Conservation (phyloP, 306 rosid genomes). For the Morella rubra region DNA sequence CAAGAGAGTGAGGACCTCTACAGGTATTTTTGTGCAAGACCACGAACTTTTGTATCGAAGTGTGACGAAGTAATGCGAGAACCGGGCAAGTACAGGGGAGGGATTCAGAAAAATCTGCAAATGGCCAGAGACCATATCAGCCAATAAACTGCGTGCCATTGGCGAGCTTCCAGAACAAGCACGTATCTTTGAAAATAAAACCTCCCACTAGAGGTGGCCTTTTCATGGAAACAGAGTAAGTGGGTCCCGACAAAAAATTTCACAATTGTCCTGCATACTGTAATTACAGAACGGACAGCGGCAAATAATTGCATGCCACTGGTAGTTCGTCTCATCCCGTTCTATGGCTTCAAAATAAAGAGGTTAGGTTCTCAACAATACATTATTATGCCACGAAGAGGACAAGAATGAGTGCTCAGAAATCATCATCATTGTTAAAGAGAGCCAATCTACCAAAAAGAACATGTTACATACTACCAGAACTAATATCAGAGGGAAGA, state of each 20-base stretch:
- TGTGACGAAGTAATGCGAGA: constrained; percentile 91
- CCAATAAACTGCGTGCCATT: constrained; percentile 13
- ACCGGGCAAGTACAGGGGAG: constrained; percentile 88
- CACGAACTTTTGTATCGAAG: constrained; percentile 93
- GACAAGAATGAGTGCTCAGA: background rate
- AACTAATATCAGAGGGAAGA: background rate
- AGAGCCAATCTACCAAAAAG: background rate
- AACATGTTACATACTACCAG: background rate
- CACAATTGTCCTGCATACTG: background rate
- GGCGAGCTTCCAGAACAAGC: too few species aligned
- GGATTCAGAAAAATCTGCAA: constrained; percentile 87
- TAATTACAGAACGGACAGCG: background rate
- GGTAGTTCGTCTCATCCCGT: background rate
- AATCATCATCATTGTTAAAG: background rate
- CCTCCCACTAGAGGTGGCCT: too few species aligned
- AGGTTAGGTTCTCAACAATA: background rate
- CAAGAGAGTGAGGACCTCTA: constrained; percentile 29
- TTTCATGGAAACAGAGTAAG: too few species aligned
- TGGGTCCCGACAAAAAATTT: too few species aligned
- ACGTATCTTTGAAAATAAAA: too few species aligned
- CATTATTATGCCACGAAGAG: background rate
- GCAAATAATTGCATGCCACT: background rate
- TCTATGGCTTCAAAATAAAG: background rate
- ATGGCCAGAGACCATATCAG: constrained; percentile 28
- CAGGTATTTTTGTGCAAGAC: constrained; percentile 84